phyloP scores from a whole-genome alignment of 1,139 yeast species.

The Blastobotrys serpentis region DNA sequence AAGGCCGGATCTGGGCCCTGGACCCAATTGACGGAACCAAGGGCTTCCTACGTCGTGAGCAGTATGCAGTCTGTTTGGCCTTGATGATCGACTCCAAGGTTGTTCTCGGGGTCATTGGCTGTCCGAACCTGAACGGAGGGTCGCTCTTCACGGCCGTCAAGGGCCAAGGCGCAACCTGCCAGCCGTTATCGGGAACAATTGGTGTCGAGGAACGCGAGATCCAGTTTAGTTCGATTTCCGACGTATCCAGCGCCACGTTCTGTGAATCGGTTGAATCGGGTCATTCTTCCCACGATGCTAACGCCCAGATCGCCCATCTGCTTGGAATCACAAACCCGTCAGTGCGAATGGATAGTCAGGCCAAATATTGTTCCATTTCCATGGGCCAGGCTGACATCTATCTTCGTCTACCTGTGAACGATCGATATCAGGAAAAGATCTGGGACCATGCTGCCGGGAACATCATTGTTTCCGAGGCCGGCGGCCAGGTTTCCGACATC shows the following conservation, averaged over 20 bases:
- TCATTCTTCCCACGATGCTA: constrained; percentile 91
- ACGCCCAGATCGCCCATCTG: constrained; percentile 63
- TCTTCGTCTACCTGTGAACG: constrained; percentile 77
- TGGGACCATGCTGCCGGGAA: constrained; percentile 99
- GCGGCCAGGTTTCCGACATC: constrained; percentile 87
- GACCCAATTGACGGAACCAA: constrained; percentile 99
- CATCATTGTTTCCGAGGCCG: constrained; percentile 80
- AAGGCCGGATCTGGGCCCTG: constrained; percentile 91
- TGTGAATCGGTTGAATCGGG: constrained; percentile 97
- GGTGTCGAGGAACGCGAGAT: constrained; percentile 28
- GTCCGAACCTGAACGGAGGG: constrained; percentile 75
- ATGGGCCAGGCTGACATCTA: constrained; percentile 92
- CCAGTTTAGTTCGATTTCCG: constrained; percentile 33
- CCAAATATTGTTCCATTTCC: constrained; percentile 87
- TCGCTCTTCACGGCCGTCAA: constrained; percentile 75
- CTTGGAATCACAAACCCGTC: constrained; percentile 61
- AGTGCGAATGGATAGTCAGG: constrained; percentile 81
- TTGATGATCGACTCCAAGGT: constrained; percentile 82
- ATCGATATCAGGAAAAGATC: constrained; percentile 81
- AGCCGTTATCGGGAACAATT: constrained; percentile 28
- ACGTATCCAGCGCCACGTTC: constrained; percentile 55
- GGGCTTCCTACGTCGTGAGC: constrained; percentile 94
- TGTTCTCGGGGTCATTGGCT: constrained; percentile 89
- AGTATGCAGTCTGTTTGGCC: constrained; percentile 93
- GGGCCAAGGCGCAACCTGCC: constrained; percentile 64